phyloP scores from a whole-genome alignment of 2,329 filamentous ascomycete genomes.

The Cercospora citrullina region DNA sequence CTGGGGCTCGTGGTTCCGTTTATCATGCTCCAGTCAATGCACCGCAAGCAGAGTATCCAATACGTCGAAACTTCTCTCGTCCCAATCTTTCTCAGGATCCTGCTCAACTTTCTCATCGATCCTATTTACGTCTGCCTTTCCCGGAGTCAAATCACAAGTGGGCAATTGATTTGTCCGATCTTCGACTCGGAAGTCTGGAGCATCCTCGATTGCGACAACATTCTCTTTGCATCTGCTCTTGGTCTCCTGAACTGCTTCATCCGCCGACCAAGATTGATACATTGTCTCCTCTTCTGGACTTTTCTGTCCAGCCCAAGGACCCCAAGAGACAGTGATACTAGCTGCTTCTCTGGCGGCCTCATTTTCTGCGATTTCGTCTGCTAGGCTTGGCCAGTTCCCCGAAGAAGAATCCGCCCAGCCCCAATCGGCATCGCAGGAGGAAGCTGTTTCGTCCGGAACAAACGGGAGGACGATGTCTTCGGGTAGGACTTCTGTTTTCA shows the following conservation, averaged over 20 bases:
- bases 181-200: neutral
- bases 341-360: constrained; percentile 19
- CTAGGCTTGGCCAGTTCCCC: constrained; percentile 14
- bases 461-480: constrained; percentile 27
- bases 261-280: neutral
- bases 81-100: neutral
- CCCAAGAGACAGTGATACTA: constrained; percentile 12
- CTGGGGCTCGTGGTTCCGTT: too few relatives aligned
- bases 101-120: constrained; percentile 1
- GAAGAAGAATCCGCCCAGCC: constrained; percentile 12
- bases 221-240: neutral
- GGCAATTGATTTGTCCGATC: neutral
- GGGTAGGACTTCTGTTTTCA: constrained; percentile 27
- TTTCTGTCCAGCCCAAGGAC: constrained; percentile 11
- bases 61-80: neutral
- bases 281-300: constrained; percentile 5
- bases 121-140: neutral
- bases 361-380: constrained; percentile 22
- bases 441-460: neutral
- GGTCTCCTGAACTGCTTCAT: neutral
- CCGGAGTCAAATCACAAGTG: neutral
- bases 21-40: neutral
- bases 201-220: neutral
- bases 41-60: constrained; percentile 2
- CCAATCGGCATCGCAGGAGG: constrained; percentile 10